Evolutionary conservation across 1,284 basidiomycete genomes (phyloP), one percentile per base, ranked within the genome.

Genomic region (Farysia itapuensis): DNA sequence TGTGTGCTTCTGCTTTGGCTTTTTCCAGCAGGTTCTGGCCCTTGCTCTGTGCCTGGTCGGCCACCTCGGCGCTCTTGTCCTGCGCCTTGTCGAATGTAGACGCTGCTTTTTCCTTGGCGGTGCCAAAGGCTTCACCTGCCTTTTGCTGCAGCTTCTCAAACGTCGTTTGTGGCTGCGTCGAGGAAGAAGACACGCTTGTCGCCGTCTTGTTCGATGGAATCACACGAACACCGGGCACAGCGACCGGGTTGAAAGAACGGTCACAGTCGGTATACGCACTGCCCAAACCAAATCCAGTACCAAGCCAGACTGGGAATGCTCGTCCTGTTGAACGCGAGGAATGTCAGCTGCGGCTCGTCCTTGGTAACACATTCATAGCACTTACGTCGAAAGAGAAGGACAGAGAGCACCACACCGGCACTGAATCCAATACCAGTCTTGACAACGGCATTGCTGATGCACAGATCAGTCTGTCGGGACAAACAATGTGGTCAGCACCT

Each of bases 201-300:
- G 22, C 69, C 47, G 16, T 78, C 79, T 45, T 74, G 57, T 23
- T 77, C 59, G 20, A 76, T 70, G 78, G 88, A 40, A 81, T 79
- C 67, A 95, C 83, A 65, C 89, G 86, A 50, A 89, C 90, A 63
- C 92, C 92, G 28, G 91, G 88, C 75, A 94, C 85, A 71, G 90
- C 85, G 54, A 92, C 87, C 15, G 91, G 89, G 81, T 94, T 94
- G 84, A 96, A 94, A 18, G 89, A 88, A 63, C 90, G 86, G 81
- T 96, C 91, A 80, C 92, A 96, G 83, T 96, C 89, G 22, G 90
- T 90, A 79, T 93, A 94, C 35, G 90, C 89, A 46, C 86, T 85
- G 53, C 78, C 80, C 35, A 85, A 81, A 35, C 89, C 91, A 76
- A 89, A 95, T 56, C 94, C 93, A 16, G 92, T 91, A 6, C 89